Evolutionary conservation across 2,329 filamentous ascomycete genomes (phyloP).

Genomic region (Dactylellina haptotyla): DNA sequence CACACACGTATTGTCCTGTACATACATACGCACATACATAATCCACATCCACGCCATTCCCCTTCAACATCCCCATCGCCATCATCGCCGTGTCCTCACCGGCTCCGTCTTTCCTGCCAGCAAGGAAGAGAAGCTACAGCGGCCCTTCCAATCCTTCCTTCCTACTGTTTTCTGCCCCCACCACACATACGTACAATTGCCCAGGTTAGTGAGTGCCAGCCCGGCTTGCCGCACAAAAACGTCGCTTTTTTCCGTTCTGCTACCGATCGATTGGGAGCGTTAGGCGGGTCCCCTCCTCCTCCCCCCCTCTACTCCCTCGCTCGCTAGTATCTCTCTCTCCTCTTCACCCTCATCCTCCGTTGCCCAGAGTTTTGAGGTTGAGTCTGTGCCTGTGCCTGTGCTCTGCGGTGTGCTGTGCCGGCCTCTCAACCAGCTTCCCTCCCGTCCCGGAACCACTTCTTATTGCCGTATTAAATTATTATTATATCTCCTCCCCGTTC

Average conservation of each 20-base stretch:
- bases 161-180: neutral
- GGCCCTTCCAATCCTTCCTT: neutral
- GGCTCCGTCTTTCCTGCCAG: too few relatives aligned
- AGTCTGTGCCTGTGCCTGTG: too few relatives aligned
- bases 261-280: conserved; percentile 21
- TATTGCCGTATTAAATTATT: too few relatives aligned
- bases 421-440: conserved; percentile 24
- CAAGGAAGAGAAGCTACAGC: too few relatives aligned
- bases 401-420: too few relatives aligned
- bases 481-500: too few relatives aligned
- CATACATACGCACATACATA: too few relatives aligned
- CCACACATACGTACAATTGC: neutral
- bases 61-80: too few relatives aligned
- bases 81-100: too few relatives aligned
- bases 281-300: conserved; percentile 38
- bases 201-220: neutral
- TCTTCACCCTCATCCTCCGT: neutral
- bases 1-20: too few relatives aligned
- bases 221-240: conserved; percentile 49
- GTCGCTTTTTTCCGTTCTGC: conserved; percentile 40
- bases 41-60: too few relatives aligned
- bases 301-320: neutral
- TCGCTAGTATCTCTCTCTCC: neutral
- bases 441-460: conserved; percentile 11
- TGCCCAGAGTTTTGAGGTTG: neutral